Evolutionary conservation across 345 rosid species (phyloP), one percentile per base, ranked within the genome.

Genomic region (Brassica rapa): DNA sequence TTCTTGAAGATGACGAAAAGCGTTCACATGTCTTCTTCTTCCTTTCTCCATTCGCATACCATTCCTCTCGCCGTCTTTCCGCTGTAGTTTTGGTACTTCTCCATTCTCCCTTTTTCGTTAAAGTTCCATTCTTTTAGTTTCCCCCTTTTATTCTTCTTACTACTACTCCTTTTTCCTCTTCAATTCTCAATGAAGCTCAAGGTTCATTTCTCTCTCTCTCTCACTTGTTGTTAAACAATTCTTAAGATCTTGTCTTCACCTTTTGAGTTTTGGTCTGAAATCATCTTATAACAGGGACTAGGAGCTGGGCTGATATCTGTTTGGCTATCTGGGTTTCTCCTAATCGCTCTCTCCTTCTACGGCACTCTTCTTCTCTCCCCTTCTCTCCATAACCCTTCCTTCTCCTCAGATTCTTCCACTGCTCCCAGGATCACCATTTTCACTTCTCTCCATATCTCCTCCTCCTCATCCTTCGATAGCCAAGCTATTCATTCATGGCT

Each of bases 401-500:
- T 51, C n/a, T 1, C 6, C 3, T 21, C 80, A 77, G 23, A 51
- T 55, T 62, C 59, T 27, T n/a, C 66, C 33, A 25, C 3, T 60
- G 16, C 68, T 61, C 94, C 91, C 8, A 83, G 5, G 30, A 88
- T 92, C 81, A 83, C 93, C 23, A 83, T 94, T 11, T 92, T 94
- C 70, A 79, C 98, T 1, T 86, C 91, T 57, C 89, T 89, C 29
- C 72, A 79, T 59, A 10, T 29, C 19, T 89, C 86, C 41, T 57
- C 61, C 41, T 57, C 61, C 25, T 56, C 32, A 0, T 82, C 89
- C 8, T 25, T 69, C 0, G 82, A 73, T 53, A 84, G 71, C 75
- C 97, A 88, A 85, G 70, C 81, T 39, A 55, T 95, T 80, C 90
- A 87, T 1, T 89, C 99, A 32, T 92, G 99, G 98, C 94, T 92